Evolutionary conservation across 371 early-diverging fungal species (phyloP), one percentile per base, ranked within the genome.

Genomic region (Nosema muscidifuracis): DNA sequence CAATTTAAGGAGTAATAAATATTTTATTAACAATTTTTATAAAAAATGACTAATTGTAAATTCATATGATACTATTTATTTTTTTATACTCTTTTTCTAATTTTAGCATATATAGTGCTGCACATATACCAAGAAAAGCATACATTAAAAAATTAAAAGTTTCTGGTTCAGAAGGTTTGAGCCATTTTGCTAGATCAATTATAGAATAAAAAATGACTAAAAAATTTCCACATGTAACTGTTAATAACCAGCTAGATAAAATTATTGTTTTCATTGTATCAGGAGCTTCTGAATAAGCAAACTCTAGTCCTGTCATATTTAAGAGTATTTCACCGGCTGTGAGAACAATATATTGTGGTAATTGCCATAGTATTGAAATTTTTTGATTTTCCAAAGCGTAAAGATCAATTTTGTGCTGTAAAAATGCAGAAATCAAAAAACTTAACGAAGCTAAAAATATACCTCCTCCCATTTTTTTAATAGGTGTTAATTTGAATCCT

Each of bases 291-390:
- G 73, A 61, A 68, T 89, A 88, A 31, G 85, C 82, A 72, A 88
- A 86, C 76, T 87, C 85, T 67, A 88, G 80, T 56, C 88, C 89
- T 20, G 86, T 85, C 58, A 86, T 85, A 26, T 85, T 85, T 76
- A 87, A 79, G 24, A 89, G 51, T 50, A 85, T 79, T 77, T 89
- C 90, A 43, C 86, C 87, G 43, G 84, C 67, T 15, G 88, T 84
- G 22, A 89, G 67, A 58, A 88, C 1, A 75, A 87, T 77, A 81
- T 87, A 87, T 56, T 86, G 87, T 64, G 87, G 83, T 40, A 87
- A 20, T 77, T 87, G 86, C 80, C 75, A 81, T 62, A 84, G 75
- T 56, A 85, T 80, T 0, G 74, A 72, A 2, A 81, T 38, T 36
- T 47, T 34, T 18, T 56, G 12, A 33, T 55, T 42, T 10, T 22